Evolutionary conservation across 2,329 filamentous ascomycete genomes (phyloP).

Genomic region (Amauroascus verrucosus): DNA sequence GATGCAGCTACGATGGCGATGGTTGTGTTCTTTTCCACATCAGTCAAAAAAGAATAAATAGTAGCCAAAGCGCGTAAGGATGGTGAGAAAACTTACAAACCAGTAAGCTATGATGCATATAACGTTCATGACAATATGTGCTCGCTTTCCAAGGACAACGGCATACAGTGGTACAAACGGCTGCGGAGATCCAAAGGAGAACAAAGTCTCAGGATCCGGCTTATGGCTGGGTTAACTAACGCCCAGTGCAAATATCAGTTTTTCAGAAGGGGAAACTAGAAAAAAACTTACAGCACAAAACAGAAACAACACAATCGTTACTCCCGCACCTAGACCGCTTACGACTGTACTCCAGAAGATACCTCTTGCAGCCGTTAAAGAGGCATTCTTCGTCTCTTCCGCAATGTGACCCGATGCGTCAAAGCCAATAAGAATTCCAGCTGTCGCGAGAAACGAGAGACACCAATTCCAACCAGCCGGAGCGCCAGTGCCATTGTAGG

Average conservation of each 20-base stretch:
- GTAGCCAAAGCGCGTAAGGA: neutral
- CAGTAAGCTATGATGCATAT: conserved; percentile 43
- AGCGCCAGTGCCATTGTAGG: conserved; percentile 48
- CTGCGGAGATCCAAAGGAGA: conserved; percentile 46
- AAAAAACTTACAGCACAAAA: conserved; percentile 48
- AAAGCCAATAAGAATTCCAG: conserved; percentile 51
- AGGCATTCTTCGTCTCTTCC: conserved; percentile 52
- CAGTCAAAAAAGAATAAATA: neutral
- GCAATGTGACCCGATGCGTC: conserved; percentile 53
- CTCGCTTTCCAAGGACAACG: conserved; percentile 45
- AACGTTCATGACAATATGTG: conserved; percentile 53
- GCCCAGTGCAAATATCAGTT: no score
- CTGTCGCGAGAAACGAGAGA: conserved; percentile 51
- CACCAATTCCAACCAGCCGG: conserved; percentile 54
- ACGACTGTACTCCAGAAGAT: conserved; percentile 53
- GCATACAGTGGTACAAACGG: conserved; percentile 52
- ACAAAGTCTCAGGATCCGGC: conserved; percentile 45
- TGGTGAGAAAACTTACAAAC: conserved; percentile 36
- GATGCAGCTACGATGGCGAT: conserved; percentile 51
- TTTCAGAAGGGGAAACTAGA: no score
- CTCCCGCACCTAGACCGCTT: conserved; percentile 47
- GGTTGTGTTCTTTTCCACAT: conserved; percentile 42
- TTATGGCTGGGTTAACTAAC: no score
- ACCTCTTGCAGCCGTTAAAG: conserved; percentile 45
- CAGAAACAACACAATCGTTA: conserved; percentile 48